These are phyloP conservation scores for Colletotrichum phormii DNA, from an alignment of 2,329 filamentous ascomycete genomes.

Conservation along the genomic window DNA sequence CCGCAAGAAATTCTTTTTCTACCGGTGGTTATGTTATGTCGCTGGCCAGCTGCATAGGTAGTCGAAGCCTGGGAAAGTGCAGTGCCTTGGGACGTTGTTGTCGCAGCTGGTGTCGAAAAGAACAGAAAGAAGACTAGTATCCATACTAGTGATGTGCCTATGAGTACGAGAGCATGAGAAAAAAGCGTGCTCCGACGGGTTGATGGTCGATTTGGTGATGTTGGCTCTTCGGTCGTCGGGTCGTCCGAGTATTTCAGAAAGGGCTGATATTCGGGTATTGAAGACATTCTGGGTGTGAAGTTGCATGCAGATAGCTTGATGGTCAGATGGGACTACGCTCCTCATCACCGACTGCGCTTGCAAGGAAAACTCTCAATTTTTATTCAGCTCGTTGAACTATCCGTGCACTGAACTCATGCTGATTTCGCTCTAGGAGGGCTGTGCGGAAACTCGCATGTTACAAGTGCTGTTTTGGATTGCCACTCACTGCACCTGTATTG, in stretches of 20 bases:
- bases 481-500: background rate
- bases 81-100: background rate
- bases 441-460: constrained; percentile 14
- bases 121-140: constrained; percentile 36
- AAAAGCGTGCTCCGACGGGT: constrained; percentile 25
- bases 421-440: background rate
- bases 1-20: constrained; percentile 38
- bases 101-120: constrained; percentile 9
- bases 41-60: background rate
- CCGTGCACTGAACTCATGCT: background rate
- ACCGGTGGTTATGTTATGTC: constrained; percentile 39
- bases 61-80: background rate
- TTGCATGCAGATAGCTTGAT: constrained; percentile 14
- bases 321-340: background rate
- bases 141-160: constrained; percentile 41
- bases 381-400: constrained; percentile 5
- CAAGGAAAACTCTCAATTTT: constrained; percentile 11
- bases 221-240: constrained; percentile 32
- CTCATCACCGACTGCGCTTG: rapidly evolving
- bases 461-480: constrained; percentile 19
- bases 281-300: constrained; percentile 29
- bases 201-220: background rate
- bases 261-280: constrained; percentile 36
- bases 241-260: constrained; percentile 38
- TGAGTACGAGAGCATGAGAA: constrained; percentile 36